A percentile compares a stretch with the other conserved stretches of the same genome.
phyloP scores from a whole-genome alignment of 345 rosid genomes.

The Salix viminalis region DNA sequence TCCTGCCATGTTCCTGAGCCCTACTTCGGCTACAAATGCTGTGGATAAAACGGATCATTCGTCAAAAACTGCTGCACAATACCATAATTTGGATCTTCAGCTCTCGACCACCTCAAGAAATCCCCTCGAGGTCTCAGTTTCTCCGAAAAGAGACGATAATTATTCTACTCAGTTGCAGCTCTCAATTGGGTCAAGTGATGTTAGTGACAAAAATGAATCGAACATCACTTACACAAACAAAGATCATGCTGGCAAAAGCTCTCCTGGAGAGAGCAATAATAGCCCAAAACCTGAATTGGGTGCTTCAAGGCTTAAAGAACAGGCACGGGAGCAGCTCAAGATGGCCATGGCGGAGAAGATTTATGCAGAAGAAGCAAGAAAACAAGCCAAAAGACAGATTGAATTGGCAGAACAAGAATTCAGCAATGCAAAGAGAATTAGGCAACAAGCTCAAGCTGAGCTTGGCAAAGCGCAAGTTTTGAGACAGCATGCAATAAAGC shows the following conservation, averaged over 20 bases:
- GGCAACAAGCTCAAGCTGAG: slow-evolving; percentile 79
- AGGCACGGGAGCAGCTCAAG: slow-evolving; percentile 39
- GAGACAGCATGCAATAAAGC: slow-evolving; percentile 60
- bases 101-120: slow-evolving; percentile 40
- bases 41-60: slow-evolving; percentile 8
- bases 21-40: neutral
- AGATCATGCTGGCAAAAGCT: slow-evolving; percentile 7
- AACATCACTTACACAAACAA: slow-evolving; percentile 7
- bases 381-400: slow-evolving; percentile 57
- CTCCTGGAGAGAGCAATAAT: slow-evolving; percentile 14
- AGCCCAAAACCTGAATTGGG: slow-evolving; percentile 20
- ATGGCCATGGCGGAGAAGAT: slow-evolving; percentile 59
- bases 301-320: slow-evolving; percentile 32
- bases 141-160: slow-evolving; percentile 34
- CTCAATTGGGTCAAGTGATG: slow-evolving; percentile 53
- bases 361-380: slow-evolving; percentile 59
- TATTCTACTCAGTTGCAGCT: slow-evolving; percentile 56
- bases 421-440: slow-evolving; percentile 64
- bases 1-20: slow-evolving; percentile 23
- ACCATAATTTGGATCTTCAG: slow-evolving; percentile 65
- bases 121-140: slow-evolving; percentile 18
- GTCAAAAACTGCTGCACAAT: slow-evolving; percentile 8
- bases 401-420: slow-evolving; percentile 80
- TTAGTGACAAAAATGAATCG: slow-evolving; percentile 26
- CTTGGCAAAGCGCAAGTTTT: slow-evolving; percentile 58